Evolutionary conservation across 1,139 yeast genomes (phyloP), one percentile per base, ranked within the genome.

Genomic region (Hanseniaspora uvarum): DNA sequence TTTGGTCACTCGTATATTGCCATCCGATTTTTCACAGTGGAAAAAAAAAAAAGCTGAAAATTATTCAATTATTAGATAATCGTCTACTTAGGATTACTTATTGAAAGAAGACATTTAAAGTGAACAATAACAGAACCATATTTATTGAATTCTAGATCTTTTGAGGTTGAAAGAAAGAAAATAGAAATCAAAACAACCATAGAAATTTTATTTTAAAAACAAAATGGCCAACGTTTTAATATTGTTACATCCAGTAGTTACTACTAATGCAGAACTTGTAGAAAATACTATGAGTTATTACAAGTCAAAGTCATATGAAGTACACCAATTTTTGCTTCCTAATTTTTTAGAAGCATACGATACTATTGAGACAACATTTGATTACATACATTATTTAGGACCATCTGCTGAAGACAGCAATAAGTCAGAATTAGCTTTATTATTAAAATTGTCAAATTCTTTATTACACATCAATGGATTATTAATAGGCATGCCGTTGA

Each of bases 191-290:
- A 11, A 31, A 31, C n/a, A 31, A 30, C 33, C 8, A 6, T 5
- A 26, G 28, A 26, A 5, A 5, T 5, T 5, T 26, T 26, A 26
- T 26, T 26, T 26, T 5, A 5, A 5, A 19, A 3, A 23, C 21
- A 30, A 8, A 48, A 36, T 26, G 33, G 26, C 65, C 64, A 64
- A 64, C 41, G 70, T 73, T 31, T 67, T 83, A 53, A 69, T 84
- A 45, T 71, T 85, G 54, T 73, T 85, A 52, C 89, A 84, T 61
- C 92, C 94, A 12, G 80, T 86, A 5, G 76, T 80, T 53, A 88
- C 85, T 5, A 78, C 86, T 0, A 76, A 79, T 45, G 82, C 81
- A 36, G 71, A 68, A 23, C 57, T 66, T 40, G 79, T 81, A 24
- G 75, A 70, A 46, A 56, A 63, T 5, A 49, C 52, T 2, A 44